Evolutionary conservation across 441 rosid genomes (phyloP), one percentile per base, ranked within the genome.

Genomic region (Erysimum cheiri): DNA sequence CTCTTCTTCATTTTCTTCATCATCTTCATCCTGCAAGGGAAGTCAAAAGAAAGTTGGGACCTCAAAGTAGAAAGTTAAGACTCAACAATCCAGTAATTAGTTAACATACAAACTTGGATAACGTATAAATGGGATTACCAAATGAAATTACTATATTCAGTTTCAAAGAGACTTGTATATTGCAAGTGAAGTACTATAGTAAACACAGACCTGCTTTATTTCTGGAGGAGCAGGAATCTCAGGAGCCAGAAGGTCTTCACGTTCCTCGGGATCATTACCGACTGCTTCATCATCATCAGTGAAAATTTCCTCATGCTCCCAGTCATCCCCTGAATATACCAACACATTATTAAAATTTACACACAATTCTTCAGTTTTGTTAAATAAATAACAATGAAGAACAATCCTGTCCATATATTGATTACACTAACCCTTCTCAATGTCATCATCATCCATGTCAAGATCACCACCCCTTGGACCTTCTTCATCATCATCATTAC

Each of bases 281-380:
- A 89, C 95, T 53, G 96, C 95, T 83, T 95, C 99, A 75, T 95
- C 99, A 84, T 95, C 98, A 83, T 95, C 99, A 0, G 96, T 92
- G 80, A 95, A 95, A 71, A 92, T 92, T 60, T 95, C 99, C 75
- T 95, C 99, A 71, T 92, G 99, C 85, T 95, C 99, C 97, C 99
- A 92, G 61, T 95, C 99, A 85, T 90, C 99, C 66, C 99, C 99
- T 92, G 67, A 54, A 60, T 73, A 22, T n/a, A 69, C n/a, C 64
- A 77, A 70, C 43, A 64, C 41, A 48, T 14, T 14, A 41, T 8
- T 15, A 64, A 73, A 47, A 26, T 29, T 4, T 15, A 32, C 40
- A 64, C 60, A 9, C 12, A 31, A 39, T 17, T 48, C 53, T 58
- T 40, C 52, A 60, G 10, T 11, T 10, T 17, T 6, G 53, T 3